Base-by-base conservation (phyloP, 176 grass and related monocot genomes). In the Lolium rigidum region DNA sequence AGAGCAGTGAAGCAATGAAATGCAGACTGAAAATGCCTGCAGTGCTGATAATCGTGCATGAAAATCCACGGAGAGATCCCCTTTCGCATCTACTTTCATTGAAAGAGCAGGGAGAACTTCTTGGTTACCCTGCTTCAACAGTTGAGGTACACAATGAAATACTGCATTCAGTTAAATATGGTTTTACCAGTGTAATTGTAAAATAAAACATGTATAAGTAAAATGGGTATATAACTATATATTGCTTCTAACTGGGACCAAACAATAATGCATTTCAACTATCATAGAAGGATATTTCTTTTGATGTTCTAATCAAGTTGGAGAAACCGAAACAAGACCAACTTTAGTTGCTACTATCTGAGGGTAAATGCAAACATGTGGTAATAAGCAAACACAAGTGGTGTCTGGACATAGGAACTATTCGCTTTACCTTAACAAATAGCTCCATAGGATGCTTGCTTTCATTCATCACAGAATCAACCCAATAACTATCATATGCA, bases 1-100 rank as follows among this genome's bases (percentile, higher is more conserved):
- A 65, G 96, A 91, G 81, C 86, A 89, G 74, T 98, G 97, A 55
- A 95, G 71, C 82, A 98, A 80, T 38, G 94, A 91, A 22, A 98
- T 92, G 64, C 97, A 95, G n/a, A 94, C 89, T 46, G 94, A 95
- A 82, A 98, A 98, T 14, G 94, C 94, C 83, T 98, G 97, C 61
- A 98, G 65, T 4, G 87, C 83, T 9, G 97, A 96, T 73, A 98
- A 60, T 79, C 81, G 84, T 67, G 94, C 93, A 56, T 96, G 94
- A 76, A 98, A 98, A 84, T 94, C 90, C 68, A 98, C 90, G 9
- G 86, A 89, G 82, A 94, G 95, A 57, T 91, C 82, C 39, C 88
- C 90, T 67, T 88, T 74, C 38, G 92, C 90, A 51, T 90, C 90
- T 17, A 85, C 81, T 54, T 81, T 94, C 82, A 98, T 92, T 4